phyloP scores from a whole-genome alignment of 495 filamentous ascomycete genomes.

The Xylaria intraflava region DNA sequence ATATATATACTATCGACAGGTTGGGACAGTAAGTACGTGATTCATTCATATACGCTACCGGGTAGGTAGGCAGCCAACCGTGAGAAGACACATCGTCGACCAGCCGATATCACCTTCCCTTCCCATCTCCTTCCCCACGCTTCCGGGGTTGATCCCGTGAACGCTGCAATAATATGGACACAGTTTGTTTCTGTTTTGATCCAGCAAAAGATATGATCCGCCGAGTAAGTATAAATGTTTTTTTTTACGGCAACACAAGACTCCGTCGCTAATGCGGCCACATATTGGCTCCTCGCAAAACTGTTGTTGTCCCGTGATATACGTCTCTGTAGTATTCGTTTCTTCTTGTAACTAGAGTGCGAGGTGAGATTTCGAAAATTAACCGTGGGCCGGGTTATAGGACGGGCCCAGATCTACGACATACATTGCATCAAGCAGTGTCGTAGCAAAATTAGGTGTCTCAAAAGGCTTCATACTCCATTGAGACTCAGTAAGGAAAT shows the following conservation, averaged over 20 bases:
- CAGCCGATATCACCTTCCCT: too few species aligned
- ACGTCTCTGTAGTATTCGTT: background rate
- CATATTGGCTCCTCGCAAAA: background rate
- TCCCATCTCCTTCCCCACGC: background rate
- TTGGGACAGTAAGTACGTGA: conserved; percentile 2
- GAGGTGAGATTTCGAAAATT: background rate
- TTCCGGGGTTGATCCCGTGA: background rate
- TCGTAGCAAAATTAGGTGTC: background rate
- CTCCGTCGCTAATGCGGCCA: conserved; percentile 5
- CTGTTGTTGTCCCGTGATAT: background rate
- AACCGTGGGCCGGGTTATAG: background rate
- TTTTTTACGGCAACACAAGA: background rate
- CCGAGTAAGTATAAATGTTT: background rate
- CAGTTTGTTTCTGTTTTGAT: too few species aligned
- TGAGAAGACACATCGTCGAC: background rate
- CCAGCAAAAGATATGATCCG: background rate
- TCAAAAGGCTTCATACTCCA: background rate
- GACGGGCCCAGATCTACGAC: too few species aligned
- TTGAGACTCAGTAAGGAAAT: background rate
- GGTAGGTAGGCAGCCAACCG: background rate
- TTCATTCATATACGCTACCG: background rate
- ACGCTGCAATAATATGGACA: background rate
- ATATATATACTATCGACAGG: background rate
- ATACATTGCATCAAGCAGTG: conserved; percentile 9
- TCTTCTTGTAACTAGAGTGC: background rate